phyloP scores from a whole-genome alignment of 2,329 filamentous ascomycete species.

The Clarireedia paspali region DNA sequence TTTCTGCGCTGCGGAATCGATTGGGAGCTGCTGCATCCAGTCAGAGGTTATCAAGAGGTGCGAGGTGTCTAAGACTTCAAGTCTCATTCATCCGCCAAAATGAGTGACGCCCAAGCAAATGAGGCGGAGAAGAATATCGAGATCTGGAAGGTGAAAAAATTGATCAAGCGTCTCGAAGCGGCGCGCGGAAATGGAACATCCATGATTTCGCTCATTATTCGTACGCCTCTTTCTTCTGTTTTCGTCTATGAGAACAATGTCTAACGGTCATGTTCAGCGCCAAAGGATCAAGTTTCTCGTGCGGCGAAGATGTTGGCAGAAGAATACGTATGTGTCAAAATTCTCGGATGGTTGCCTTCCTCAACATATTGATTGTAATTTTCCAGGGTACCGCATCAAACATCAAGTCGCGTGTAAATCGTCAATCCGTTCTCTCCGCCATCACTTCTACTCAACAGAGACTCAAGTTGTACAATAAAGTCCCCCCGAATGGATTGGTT shows the following conservation, averaged over 20 bases:
- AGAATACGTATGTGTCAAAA: constrained; percentile 72
- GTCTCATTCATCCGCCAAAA: constrained; percentile 42
- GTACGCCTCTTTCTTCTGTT: constrained; percentile 38
- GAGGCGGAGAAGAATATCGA: constrained; percentile 97
- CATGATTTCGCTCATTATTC: constrained; percentile 99
- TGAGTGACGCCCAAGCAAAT: constrained; percentile 80
- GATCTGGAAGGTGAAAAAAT: constrained; percentile 98
- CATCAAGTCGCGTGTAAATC: constrained; percentile 99
- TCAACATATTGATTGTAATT: background rate
- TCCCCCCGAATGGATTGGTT: constrained; percentile 93
- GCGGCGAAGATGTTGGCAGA: constrained; percentile 99
- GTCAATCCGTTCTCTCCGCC: constrained; percentile 93
- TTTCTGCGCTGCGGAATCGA: constrained; percentile 7
- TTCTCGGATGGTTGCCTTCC: constrained; percentile 8
- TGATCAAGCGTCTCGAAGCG: constrained; percentile 96
- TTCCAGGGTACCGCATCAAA: constrained; percentile 93
- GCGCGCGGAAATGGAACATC: constrained; percentile 97
- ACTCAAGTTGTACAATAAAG: constrained; percentile 98
- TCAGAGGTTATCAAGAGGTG: background rate
- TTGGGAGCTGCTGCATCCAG: background rate
- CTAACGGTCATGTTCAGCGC: constrained; percentile 47
- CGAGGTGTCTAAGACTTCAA: constrained; percentile 1
- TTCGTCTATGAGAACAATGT: background rate
- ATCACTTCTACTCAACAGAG: constrained; percentile 99
- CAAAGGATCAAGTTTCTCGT: constrained; percentile 95